phyloP scores from a whole-genome alignment of 305 asterid genomes.

The Solanum hybrid region DNA sequence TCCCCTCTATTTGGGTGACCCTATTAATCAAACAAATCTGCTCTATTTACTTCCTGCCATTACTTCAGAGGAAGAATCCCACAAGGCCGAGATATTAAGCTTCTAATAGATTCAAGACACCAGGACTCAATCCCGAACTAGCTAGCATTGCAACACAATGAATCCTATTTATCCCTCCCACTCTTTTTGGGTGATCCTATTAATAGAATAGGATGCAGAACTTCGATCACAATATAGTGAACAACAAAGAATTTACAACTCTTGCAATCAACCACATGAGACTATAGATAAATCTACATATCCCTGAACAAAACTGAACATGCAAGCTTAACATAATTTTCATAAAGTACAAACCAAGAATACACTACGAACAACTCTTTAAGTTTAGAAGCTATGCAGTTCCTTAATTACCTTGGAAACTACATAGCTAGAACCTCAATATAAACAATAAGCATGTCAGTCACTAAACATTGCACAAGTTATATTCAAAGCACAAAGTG shows the following conservation, averaged over 20 bases:
- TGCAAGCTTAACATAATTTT: background rate
- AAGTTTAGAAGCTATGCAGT: background rate
- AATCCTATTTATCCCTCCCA: background rate
- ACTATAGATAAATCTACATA: background rate
- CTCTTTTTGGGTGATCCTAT: background rate
- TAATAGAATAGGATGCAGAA: background rate
- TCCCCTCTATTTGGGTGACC: background rate
- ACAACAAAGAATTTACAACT: background rate
- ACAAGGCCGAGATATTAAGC: background rate
- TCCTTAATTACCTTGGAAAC: background rate
- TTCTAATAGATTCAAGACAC: background rate
- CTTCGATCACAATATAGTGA: background rate
- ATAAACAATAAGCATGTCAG: background rate
- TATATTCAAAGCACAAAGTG: background rate
- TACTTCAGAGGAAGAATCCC: background rate
- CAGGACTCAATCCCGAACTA: background rate
- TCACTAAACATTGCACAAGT: background rate
- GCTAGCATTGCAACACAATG: background rate
- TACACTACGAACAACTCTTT: background rate
- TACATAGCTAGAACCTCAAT: background rate
- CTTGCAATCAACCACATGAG: background rate
- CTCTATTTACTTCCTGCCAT: background rate
- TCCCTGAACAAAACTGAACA: background rate
- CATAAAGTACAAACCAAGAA: background rate
- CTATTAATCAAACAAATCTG: background rate